These are phyloP conservation scores for Neofusicoccum umdonicola DNA, from an alignment of 2,329 filamentous ascomycete species.

Conservation along the genomic window DNA sequence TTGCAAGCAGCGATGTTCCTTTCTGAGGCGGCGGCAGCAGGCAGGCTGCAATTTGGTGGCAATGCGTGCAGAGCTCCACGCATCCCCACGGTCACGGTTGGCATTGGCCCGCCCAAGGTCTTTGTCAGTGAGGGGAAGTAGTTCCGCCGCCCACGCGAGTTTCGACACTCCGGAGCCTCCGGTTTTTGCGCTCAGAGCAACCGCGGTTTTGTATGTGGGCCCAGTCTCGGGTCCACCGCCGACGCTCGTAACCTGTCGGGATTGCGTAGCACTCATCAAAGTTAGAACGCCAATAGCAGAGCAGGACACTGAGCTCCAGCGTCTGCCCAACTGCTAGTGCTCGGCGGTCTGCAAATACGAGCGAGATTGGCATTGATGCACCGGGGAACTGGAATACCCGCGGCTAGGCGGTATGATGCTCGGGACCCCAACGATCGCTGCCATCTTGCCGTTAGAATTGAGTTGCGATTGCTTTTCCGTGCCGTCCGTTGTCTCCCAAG, in stretches of 20 bases:
- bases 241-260: not conserved
- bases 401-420: not conserved
- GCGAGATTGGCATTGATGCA: not conserved
- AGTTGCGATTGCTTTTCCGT: not conserved
- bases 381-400: not conserved
- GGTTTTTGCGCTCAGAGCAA: slow-evolving; percentile 1
- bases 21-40: not conserved
- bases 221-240: not conserved
- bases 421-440: not conserved
- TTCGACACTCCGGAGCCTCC: slow-evolving; percentile 2
- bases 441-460: not conserved
- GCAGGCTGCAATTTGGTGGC: not conserved
- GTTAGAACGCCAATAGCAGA: not conserved
- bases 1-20: slow-evolving; percentile 1
- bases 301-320: not conserved
- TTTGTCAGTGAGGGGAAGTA: slow-evolving; percentile 8
- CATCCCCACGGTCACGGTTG: not conserved
- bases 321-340: not conserved
- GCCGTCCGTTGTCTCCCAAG: not conserved
- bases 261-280: slow-evolving; percentile 5
- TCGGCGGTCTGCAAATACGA: not conserved
- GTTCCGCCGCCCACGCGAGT: not conserved
- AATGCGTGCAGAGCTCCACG: not conserved
- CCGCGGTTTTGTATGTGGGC: slow-evolving; percentile 5
- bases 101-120: slow-evolving; percentile 2